Evolutionary conservation across 1,139 yeast genomes (phyloP).

Genomic region (Ashbya aceris): DNA sequence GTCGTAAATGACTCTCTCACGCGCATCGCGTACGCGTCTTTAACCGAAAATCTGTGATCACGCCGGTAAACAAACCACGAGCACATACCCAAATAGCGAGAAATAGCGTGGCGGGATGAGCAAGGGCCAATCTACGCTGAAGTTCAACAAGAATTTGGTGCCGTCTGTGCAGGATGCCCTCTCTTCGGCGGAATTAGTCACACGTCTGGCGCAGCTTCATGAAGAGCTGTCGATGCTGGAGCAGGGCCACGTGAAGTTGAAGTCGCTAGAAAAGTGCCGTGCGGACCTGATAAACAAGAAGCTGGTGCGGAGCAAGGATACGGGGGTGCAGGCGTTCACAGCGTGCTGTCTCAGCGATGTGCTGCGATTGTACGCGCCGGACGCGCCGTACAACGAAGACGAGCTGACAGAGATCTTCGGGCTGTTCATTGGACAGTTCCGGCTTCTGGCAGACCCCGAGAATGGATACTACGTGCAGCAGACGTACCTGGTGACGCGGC

Average conservation of each 20-base stretch:
- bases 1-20: neutral
- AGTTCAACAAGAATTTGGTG: conserved; percentile 42
- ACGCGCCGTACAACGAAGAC: conserved; percentile 71
- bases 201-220: conserved; percentile 39
- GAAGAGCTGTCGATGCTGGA: conserved; percentile 54
- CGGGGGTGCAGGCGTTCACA: conserved; percentile 61
- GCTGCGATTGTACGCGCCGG: conserved; percentile 74
- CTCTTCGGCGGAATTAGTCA: conserved; percentile 48
- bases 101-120: neutral
- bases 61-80: neutral
- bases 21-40: neutral
- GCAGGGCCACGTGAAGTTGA: conserved; percentile 47
- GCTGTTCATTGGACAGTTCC: conserved; percentile 55
- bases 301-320: conserved; percentile 50
- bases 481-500: conserved; percentile 53
- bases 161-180: conserved; percentile 48
- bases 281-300: conserved; percentile 49
- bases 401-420: conserved; percentile 57
- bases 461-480: conserved; percentile 61
- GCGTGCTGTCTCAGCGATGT: conserved; percentile 75
- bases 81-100: no score
- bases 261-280: conserved; percentile 38
- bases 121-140: conserved; percentile 20
- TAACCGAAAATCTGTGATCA: neutral
- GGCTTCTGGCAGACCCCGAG: conserved; percentile 46